phyloP scores from a whole-genome alignment of 805 yeast species.

The Candida manassasensis region DNA sequence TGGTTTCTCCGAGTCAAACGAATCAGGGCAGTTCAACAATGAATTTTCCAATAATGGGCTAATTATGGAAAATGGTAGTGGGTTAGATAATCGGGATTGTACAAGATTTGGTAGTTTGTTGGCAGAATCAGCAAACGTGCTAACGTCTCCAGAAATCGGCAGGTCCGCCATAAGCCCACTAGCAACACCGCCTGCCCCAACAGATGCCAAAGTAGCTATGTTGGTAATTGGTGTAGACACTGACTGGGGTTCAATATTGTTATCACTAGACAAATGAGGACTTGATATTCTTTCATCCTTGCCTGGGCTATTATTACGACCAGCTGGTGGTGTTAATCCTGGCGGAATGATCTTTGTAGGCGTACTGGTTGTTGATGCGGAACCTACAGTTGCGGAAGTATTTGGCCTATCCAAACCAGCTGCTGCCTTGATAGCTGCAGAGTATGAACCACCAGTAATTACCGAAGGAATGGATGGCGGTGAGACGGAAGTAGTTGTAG shows the following conservation, averaged over 20 bases:
- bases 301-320: constrained; percentile 3
- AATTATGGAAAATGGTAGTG: constrained; percentile 51
- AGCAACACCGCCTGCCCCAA: neutral
- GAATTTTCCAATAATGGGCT: constrained; percentile 68
- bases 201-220: neutral
- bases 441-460: constrained; percentile 7
- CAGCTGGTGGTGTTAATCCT: constrained; percentile 10
- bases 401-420: neutral
- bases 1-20: constrained; percentile 84
- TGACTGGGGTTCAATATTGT: neutral
- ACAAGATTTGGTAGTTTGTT: constrained; percentile 20
- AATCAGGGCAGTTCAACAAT: constrained; percentile 85
- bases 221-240: constrained; percentile 6
- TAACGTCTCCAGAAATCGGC: constrained; percentile 1
- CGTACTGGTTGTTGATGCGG: constrained; percentile 2
- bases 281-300: constrained; percentile 1
- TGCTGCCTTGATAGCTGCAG: constrained; percentile 4
- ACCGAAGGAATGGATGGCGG: constrained; percentile 11
- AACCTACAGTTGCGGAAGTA: neutral
- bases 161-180: neutral
- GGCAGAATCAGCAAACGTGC: neutral
- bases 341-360: constrained; percentile 12
- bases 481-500: constrained; percentile 6
- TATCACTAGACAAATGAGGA: constrained; percentile 4
- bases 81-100: constrained; percentile 44